Evolutionary conservation across 768 basidiomycete genomes (phyloP), one percentile per base, ranked within the genome.

Genomic region (Tulasnella sp.): DNA sequence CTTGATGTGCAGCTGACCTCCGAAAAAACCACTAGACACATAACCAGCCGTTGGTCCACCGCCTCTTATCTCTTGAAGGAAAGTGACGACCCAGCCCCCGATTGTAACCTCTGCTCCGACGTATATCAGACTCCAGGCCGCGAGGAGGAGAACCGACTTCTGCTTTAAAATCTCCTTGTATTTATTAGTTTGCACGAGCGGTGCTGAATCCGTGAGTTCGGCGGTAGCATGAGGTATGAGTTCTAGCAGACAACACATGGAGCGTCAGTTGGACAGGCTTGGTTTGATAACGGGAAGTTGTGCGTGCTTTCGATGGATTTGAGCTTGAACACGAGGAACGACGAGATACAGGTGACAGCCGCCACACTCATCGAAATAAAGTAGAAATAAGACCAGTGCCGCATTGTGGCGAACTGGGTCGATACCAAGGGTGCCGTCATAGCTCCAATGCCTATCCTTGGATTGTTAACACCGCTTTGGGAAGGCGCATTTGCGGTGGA

Each of bases 321-420:
- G n/a, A 55, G 43, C n/a, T 79, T 76, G 70, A 92, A 91, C 3
- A 86, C 79, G 2, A 65, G 57, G 2, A 76, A 62, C 4, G 91
- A 69, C 2, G 80, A 55, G 11, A 76, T 42, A 0, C 76, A 73
- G 63, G 85, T 89, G 43, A 73, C 62, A 15, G 80, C 56, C 0
- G 85, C 80, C 17, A 92, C 63, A 1, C 80, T 83, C 0, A 91
- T 69, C 0, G 87, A 87, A 0, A 72, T 72, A 7, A 91, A 74
- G 66, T 82, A 92, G 68, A 91, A 85, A 68, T 85, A 84, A 1
- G 83, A 85, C 90, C 89, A 92, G 34, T 72, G 76, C 0, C 63
- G 68, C 22, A 79, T 65, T 59, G 80, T 78, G 0, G 85, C 75
- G 63, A 93, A 92, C 59, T 89, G 85, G 0, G 92, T 93, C 0